A percentile compares a stretch with the other conserved stretches of the same genome.
phyloP scores from a whole-genome alignment of 2,329 filamentous ascomycete species.

The Fonsecaea pedrosoi region DNA sequence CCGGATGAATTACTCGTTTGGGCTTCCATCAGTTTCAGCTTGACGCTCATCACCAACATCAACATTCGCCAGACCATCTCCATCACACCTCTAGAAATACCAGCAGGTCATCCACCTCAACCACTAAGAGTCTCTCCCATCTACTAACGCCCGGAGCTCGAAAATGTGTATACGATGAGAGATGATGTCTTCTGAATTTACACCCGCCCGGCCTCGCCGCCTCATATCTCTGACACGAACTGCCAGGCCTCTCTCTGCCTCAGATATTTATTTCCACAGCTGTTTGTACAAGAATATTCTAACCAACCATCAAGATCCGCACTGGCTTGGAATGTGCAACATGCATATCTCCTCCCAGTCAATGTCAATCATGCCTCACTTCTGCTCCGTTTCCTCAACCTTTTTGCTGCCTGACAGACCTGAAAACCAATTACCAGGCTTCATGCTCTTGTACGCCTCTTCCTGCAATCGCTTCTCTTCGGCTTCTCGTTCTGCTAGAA shows the following conservation, averaged over 20 bases:
- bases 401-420: conserved; percentile 58
- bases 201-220: neutral
- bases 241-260: neutral
- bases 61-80: neutral
- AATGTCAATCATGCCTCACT: conserved; percentile 21
- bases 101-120: neutral
- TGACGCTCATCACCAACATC: neutral
- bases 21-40: conserved; percentile 14
- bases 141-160: neutral
- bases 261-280: conserved; percentile 2
- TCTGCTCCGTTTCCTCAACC: conserved; percentile 41
- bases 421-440: conserved; percentile 68
- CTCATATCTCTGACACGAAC: neutral
- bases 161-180: conserved; percentile 24
- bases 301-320: neutral
- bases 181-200: conserved; percentile 19
- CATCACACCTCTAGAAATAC: neutral
- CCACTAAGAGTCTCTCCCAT: conserved; percentile 2
- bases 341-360: neutral
- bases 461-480: conserved; percentile 88
- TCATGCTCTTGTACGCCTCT: conserved; percentile 92
- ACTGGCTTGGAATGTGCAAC: conserved; percentile 7
- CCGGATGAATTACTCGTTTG: conserved; percentile 13
- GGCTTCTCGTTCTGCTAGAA: conserved; percentile 90
- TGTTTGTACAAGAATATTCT: conserved; percentile 24